Conservation (phyloP, 2,329 filamentous ascomycete genomes). For the Thelonectria blattea region DNA sequence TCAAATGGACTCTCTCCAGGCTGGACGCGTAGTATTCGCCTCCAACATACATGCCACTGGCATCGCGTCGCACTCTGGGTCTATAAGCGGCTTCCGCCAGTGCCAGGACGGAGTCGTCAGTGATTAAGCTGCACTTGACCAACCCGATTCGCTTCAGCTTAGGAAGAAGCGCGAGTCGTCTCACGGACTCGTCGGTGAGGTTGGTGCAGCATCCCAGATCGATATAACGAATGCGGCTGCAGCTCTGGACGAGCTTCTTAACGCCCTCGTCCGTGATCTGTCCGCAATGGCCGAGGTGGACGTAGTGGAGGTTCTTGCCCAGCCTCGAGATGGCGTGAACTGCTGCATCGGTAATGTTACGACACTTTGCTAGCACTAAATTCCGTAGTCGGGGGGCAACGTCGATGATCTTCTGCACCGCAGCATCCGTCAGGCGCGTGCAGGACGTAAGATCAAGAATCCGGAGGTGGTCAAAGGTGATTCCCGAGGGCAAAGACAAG, state of each 20-base stretch:
- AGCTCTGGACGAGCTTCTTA: constrained; percentile 79
- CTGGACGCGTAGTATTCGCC: constrained; percentile 66
- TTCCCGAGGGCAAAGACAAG: constrained; percentile 71
- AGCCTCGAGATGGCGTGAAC: constrained; percentile 87
- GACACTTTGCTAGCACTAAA: constrained; percentile 91
- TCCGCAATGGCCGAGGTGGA: constrained; percentile 92
- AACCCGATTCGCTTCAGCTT: constrained; percentile 94
- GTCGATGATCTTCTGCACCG: constrained; percentile 86
- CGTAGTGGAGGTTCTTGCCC: constrained; percentile 95
- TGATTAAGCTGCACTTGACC: constrained; percentile 91
- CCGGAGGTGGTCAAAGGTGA: constrained; percentile 82
- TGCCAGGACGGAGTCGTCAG: constrained; percentile 85
- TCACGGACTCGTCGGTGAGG: constrained; percentile 86
- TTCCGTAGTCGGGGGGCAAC: constrained; percentile 89
- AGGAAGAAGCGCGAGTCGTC: constrained; percentile 81
- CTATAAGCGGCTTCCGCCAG: constrained; percentile 74
- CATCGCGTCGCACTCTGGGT: constrained; percentile 55
- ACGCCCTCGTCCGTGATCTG: constrained; percentile 91
- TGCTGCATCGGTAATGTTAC: constrained; percentile 86
- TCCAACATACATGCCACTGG: constrained; percentile 52
- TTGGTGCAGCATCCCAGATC: constrained; percentile 94
- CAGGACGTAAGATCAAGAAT: constrained; percentile 95
- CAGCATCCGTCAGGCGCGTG: constrained; percentile 79
- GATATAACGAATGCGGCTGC: constrained; percentile 96
- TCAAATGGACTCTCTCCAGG: constrained; percentile 92